phyloP scores from a whole-genome alignment of 2,329 filamentous ascomycete genomes.

The Talaromyces sp. region DNA sequence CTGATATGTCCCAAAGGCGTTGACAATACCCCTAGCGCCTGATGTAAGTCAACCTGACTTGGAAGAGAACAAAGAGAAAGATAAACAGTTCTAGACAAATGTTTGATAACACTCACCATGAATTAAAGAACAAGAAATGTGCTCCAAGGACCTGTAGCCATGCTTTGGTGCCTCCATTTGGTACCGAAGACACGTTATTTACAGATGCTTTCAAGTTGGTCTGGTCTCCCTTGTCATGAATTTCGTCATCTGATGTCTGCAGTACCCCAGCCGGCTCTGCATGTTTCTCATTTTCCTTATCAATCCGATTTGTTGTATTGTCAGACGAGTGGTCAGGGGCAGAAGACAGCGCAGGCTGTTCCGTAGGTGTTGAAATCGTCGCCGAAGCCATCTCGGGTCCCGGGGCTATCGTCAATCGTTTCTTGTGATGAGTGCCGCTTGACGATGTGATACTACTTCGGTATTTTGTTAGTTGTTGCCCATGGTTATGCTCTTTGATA shows the following conservation, averaged over 20 bases:
- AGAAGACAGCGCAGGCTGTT: not conserved
- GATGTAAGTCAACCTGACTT: not conserved
- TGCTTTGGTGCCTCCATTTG: slow-evolving; percentile 23
- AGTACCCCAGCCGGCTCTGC: not conserved
- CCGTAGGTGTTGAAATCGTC: not conserved
- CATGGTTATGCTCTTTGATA: not conserved
- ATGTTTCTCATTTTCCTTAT: not conserved
- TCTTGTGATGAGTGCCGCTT: not conserved
- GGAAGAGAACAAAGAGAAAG: not conserved
- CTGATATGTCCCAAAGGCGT: slow-evolving; percentile 41
- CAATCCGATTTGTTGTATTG: not conserved
- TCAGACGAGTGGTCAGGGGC: not conserved
- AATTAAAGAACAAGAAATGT: slow-evolving; percentile 1
- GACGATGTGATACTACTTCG: not conserved
- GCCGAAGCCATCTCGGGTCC: not conserved
- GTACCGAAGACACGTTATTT: slow-evolving; percentile 4
- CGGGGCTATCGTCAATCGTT: not conserved
- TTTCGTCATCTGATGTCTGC: not conserved
- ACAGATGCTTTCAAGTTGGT: not conserved
- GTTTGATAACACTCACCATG: not conserved
- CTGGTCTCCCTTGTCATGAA: not conserved
- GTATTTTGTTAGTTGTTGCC: not conserved
- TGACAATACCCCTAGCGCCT: slow-evolving; percentile 15
- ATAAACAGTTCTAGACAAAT: not conserved
- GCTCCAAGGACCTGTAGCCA: slow-evolving; percentile 4